These are phyloP conservation scores for Paulownia fortunei DNA, from an alignment of 257 asterid species.

Conservation along the genomic window DNA sequence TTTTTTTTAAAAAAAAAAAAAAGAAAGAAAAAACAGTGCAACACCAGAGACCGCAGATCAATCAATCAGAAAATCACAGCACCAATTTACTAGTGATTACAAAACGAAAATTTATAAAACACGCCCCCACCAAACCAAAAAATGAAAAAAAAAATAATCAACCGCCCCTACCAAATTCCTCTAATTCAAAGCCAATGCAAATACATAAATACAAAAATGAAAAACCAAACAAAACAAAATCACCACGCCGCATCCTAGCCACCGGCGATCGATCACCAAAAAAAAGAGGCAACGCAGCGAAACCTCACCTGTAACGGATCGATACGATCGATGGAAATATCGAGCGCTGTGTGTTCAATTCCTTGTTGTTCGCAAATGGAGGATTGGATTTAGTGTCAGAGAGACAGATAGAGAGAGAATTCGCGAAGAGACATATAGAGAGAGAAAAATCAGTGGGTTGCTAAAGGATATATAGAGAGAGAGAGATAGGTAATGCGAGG, in stretches of 20 bases:
- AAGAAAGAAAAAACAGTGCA: not conserved
- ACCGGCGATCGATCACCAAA: conserved; percentile 21
- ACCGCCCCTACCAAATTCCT: not conserved
- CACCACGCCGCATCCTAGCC: conserved; percentile 5
- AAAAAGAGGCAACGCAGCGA: not conserved
- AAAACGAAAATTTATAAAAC: not conserved
- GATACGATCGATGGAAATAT: conserved; percentile 15
- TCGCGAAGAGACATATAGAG: not conserved
- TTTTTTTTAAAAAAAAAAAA: not conserved
- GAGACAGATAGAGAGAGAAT: not conserved
- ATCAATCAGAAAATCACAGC: conserved; percentile 1
- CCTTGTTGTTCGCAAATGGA: not conserved
- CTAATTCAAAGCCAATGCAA: conserved; percentile 23
- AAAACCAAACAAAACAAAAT: not conserved
- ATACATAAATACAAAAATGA: not conserved
- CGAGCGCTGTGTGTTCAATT: conserved; percentile 1
- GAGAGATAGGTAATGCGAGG: conserved; percentile 37
- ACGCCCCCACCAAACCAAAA: not conserved
- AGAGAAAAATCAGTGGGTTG: conserved; percentile 2
- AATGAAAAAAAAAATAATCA: not conserved
- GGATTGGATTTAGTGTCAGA: conserved; percentile 25
- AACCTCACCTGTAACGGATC: conserved; percentile 32
- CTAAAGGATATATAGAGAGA: not conserved
- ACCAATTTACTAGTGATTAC: not conserved
- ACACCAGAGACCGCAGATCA: not conserved